phyloP scores from a whole-genome alignment of 352 stramenopile genomes.

The Aphanomyces astaci region DNA sequence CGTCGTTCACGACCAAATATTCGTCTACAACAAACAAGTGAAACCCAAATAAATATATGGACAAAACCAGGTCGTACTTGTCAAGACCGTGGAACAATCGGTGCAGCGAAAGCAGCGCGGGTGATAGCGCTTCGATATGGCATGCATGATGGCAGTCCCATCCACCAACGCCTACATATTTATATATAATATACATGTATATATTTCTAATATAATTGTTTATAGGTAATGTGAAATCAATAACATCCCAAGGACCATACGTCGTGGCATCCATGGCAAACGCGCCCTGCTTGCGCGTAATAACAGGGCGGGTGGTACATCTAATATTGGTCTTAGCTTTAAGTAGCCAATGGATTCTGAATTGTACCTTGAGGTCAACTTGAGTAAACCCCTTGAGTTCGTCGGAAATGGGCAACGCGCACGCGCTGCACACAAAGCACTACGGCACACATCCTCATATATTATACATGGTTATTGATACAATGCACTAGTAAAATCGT shows the following conservation, averaged over 20 bases:
- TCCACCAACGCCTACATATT: not conserved
- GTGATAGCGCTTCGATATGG: not conserved
- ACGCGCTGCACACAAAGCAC: slow-evolving; percentile 3
- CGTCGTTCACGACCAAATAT: not conserved
- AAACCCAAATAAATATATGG: not conserved
- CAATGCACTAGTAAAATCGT: no score
- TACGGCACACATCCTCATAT: no score
- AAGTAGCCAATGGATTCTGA: no score
- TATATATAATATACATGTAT: no score
- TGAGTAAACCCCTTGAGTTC: not conserved
- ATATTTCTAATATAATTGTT: no score
- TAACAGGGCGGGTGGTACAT: not conserved
- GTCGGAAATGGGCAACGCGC: not conserved
- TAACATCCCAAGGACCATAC: no score
- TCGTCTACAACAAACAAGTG: not conserved
- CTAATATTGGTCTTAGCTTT: not conserved
- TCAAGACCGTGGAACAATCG: not conserved
- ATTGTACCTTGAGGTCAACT: not conserved
- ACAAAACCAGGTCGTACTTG: not conserved
- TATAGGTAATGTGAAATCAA: no score
- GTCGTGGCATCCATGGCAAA: not conserved
- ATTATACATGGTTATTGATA: no score
- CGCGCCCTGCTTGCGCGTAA: not conserved
- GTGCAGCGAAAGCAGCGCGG: not conserved
- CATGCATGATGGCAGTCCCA: not conserved